Evolutionary conservation across 805 yeast genomes (phyloP), one percentile per base, ranked within the genome.

Genomic region (Clavispora phyllophila): DNA sequence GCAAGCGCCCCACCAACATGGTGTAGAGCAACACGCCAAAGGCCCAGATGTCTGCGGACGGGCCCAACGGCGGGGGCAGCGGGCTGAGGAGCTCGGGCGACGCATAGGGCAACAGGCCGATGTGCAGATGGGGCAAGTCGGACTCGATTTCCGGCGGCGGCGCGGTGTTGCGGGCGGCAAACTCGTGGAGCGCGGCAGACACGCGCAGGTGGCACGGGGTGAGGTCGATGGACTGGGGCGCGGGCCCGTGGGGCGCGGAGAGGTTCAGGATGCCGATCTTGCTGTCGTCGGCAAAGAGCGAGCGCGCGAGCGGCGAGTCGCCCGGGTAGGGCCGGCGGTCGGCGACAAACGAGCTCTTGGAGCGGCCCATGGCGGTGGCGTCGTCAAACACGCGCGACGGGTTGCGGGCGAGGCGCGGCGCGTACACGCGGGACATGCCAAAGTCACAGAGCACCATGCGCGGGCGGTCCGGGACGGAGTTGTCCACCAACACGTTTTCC

Each of bases 31-130:
- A 65, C 0, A 89, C 86, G 4, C 97, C 98, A 36, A 86, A 72
- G 0, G 96, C 95, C 97, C 97, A 90, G 5, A 87, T 74, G 63
- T 90, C 98, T 1, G 90, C 82, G 31, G 78, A 66, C 2, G 86
- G 82, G 2, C 84, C 83, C 42, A 78, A 56, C 46, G 82, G 68
- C 55, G 81, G 67, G 5, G 88, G 86, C 35, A 72, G 70, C 1
- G 85, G 82, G 32, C 69, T 66, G 32, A 89, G 64, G 14, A 88
- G 69, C 58, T 90, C 96, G 0, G 98, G 98, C 0, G 96, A 78
- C 0, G 96, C 95, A 60, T 88, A 90, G 0, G 97, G 96, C 25
- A 90, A 68, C 1, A 96, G 89, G 0, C 98, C 98, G 38, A 87
- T 85, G 51, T 82, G 84, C 18, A 79, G 66, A 56, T 81, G 84